phyloP scores from a whole-genome alignment of 345 rosid species.

The Pistacia vera region DNA sequence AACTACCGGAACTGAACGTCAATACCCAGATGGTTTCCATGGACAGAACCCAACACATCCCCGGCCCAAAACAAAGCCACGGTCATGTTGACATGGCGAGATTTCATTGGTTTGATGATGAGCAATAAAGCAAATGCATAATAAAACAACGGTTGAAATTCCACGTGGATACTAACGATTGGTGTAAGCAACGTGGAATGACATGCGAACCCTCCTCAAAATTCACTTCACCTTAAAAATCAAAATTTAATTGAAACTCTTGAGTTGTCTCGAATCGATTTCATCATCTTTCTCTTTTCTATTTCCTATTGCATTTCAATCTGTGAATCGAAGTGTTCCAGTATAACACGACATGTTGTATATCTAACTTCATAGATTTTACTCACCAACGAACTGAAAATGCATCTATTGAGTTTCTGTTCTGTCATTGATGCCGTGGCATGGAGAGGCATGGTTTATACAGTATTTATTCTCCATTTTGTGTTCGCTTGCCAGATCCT shows the following conservation, averaged over 20 bases:
- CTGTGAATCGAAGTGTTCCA: neutral
- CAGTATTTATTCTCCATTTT: constrained; percentile 67
- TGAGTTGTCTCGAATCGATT: no score
- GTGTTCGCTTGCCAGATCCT: constrained; percentile 82
- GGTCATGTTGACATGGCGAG: constrained; percentile 21
- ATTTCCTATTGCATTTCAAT: neutral
- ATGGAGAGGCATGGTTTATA: constrained; percentile 69
- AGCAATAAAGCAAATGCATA: neutral
- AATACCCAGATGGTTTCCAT: neutral
- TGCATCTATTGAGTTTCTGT: constrained; percentile 41
- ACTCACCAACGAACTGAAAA: constrained; percentile 18
- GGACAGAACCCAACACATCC: neutral
- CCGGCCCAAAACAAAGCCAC: neutral
- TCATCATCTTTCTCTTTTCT: neutral
- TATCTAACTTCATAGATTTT: constrained; percentile 11
- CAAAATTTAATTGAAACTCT: neutral
- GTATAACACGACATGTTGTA: neutral
- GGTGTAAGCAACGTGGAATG: constrained; percentile 56
- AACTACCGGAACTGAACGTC: no score
- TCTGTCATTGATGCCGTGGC: constrained; percentile 62
- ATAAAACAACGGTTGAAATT: neutral
- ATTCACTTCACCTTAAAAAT: neutral
- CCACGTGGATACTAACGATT: constrained; percentile 47
- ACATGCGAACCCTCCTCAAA: constrained; percentile 21
- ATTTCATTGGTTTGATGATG: constrained; percentile 2